Evolutionary conservation across 2,329 filamentous ascomycete genomes (phyloP).

Genomic region (Claviceps fusiformis): DNA sequence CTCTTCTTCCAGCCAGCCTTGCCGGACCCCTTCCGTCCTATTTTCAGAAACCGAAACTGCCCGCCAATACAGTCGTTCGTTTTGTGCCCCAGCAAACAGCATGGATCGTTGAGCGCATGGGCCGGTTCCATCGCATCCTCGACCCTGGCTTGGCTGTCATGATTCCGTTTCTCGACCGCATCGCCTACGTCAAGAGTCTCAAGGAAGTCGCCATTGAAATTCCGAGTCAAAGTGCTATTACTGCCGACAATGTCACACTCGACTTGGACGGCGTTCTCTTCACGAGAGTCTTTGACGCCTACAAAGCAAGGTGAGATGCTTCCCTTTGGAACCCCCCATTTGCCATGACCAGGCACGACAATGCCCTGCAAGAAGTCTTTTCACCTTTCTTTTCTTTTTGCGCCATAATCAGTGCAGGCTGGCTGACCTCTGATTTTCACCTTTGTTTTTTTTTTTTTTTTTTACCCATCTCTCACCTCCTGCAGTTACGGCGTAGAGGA

Average conservation of each 20-base stretch:
- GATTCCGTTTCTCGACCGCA: constrained; percentile 82
- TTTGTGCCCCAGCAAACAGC: constrained; percentile 99
- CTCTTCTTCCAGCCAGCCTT: constrained; percentile 20
- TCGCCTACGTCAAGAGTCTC: constrained; percentile 93
- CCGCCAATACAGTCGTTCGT: constrained; percentile 85
- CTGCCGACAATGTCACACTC: constrained; percentile 93
- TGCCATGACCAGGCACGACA: not conserved
- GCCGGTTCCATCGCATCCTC: constrained; percentile 86
- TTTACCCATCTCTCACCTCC: no score
- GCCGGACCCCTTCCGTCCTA: constrained; percentile 47
- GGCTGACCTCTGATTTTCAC: not conserved
- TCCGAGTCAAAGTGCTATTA: constrained; percentile 93
- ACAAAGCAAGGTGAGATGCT: constrained; percentile 69
- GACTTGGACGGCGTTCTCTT: constrained; percentile 94
- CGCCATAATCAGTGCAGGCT: no score
- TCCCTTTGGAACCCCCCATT: not conserved
- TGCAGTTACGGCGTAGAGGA: constrained; percentile 91
- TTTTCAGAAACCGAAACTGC: constrained; percentile 62
- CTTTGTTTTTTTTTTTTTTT: not conserved
- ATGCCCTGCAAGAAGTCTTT: not conserved
- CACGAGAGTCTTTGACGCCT: constrained; percentile 92
- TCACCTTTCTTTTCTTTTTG: no score
- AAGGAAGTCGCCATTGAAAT: constrained; percentile 97
- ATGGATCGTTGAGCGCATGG: constrained; percentile 99
- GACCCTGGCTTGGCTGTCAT: constrained; percentile 83